phyloP scores from a whole-genome alignment of 2,329 filamentous ascomycete genomes.

The Trichoderma brevicompactum region DNA sequence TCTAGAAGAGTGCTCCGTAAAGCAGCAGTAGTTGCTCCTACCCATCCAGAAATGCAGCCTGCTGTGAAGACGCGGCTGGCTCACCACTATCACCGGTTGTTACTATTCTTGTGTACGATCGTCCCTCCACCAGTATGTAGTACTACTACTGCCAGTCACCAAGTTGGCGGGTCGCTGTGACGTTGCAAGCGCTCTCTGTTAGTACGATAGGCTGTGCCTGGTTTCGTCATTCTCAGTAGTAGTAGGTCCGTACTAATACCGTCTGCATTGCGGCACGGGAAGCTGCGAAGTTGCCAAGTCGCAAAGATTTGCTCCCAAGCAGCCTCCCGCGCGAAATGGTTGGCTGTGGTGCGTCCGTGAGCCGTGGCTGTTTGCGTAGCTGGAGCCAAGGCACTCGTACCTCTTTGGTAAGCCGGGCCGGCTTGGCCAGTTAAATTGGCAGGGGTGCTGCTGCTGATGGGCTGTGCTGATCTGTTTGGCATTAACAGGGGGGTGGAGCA shows the following conservation, averaged over 20 bases:
- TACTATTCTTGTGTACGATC: constrained; percentile 21
- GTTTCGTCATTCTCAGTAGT: not conserved
- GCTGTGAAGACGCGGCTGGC: not conserved
- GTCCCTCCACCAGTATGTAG: not conserved
- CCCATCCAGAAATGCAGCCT: not conserved
- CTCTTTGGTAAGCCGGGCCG: not conserved
- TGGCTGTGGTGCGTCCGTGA: constrained; percentile 20
- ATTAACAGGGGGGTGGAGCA: constrained; percentile 3
- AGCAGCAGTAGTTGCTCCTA: not conserved
- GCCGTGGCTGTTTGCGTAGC: constrained; percentile 21
- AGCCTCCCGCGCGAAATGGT: constrained; percentile 23
- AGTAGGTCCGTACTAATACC: not conserved
- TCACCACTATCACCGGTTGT: constrained; percentile 3
- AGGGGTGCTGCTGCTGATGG: constrained; percentile 15
- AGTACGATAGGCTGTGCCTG: not conserved
- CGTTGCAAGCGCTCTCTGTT: constrained; percentile 19
- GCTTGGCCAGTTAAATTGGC: constrained; percentile 13
- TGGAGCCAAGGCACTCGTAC: not conserved
- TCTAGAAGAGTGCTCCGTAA: not conserved
- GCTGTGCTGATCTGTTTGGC: constrained; percentile 24
- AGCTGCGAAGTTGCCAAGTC: constrained; percentile 8
- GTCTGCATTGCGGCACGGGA: not conserved
- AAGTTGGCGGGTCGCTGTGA: constrained; percentile 3
- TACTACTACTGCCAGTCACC: not conserved
- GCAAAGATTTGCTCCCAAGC: constrained; percentile 6